Conservation (phyloP, 1,284 basidiomycete genomes). For the Erythrobasidium hasegawianum region DNA sequence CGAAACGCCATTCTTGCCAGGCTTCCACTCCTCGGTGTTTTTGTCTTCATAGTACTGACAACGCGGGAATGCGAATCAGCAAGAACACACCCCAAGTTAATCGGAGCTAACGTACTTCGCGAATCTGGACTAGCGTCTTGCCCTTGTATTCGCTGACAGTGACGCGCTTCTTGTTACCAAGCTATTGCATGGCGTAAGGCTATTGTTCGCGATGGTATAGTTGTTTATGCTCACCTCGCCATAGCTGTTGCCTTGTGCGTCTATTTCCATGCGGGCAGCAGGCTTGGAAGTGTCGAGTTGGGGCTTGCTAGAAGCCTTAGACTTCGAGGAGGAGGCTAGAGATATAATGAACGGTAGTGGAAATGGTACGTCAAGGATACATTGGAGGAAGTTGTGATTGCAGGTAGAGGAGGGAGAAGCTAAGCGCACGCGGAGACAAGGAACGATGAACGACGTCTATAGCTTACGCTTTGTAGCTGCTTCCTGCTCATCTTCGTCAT, state of each 20-base stretch:
- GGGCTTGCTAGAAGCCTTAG: neutral
- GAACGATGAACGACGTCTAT: no score
- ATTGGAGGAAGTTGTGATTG: no score
- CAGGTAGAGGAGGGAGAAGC: no score
- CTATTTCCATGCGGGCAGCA: neutral
- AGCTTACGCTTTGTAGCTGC: neutral
- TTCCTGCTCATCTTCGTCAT: conserved; percentile 7
- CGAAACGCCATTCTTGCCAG: conserved; percentile 41
- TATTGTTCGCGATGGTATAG: no score
- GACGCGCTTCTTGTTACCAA: conserved; percentile 13
- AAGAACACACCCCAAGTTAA: neutral
- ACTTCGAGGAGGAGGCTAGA: neutral
- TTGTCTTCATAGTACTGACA: conserved; percentile 38
- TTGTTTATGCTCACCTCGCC: conserved; percentile 18
- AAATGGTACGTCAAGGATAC: no score
- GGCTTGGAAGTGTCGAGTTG: neutral
- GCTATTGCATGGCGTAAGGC: no score
- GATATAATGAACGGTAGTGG: no score
- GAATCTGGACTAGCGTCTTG: conserved; percentile 37
- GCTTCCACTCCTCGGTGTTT: conserved; percentile 36
- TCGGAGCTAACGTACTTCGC: conserved; percentile 33
- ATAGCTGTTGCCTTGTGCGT: conserved; percentile 5
- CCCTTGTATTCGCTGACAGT: conserved; percentile 38
- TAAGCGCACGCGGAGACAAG: no score
- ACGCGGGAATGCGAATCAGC: no score